Base-by-base conservation (phyloP, 257 asterid species). In the Orobanche coerulescens region DNA sequence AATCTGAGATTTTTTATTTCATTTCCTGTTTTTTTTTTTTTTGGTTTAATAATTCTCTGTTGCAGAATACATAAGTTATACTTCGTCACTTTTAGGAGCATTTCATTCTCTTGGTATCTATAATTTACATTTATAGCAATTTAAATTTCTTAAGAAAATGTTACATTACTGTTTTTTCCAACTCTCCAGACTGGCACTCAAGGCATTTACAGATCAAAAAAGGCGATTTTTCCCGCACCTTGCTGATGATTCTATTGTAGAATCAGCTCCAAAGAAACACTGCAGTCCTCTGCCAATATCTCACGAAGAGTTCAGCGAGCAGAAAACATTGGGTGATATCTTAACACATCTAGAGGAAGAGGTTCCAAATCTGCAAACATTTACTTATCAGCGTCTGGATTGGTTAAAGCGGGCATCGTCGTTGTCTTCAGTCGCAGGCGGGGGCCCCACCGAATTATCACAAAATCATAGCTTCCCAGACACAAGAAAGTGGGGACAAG, bases 141-240 rank as follows among this genome's bases (percentile, higher is more conserved):
- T 55, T 47, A 30, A 18, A 49, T 56, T 65, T n/a, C 63, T 58
- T 30, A 31, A 16, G n/a, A 18, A n/a, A 2, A 20, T 40, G 18
- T n/a, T 30, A 12, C 43, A 1, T 59, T 54, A 11, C 4, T 57
- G 40, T 13, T 30, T 39, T 6, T 52, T 43, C 24, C 31, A 49
- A 23, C 44, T 65, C 65, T 64, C 60, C 84, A 90, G 97, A 75
- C 82, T 92, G 84, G 98, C 98, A 72, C 95, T 92, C 25, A 86
- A 84, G 73, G 96, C 95, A 39, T 92, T 92, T 69, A 81, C 83
- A 26, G 95, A 86, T 78, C 96, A 92, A 78, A 92, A 92, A 64
- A 75, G 81, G 68, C 85, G 85, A 47, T 86, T 86, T 69, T 92
- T 92, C 70, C 95, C 95, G 18, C 96, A 88, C 67, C 87, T 92